A percentile compares a stretch with the other conserved stretches of the same genome.
These are phyloP conservation scores for Saitozyma sp. DNA, from an alignment of 768 basidiomycete species.

Conservation along the genomic window DNA sequence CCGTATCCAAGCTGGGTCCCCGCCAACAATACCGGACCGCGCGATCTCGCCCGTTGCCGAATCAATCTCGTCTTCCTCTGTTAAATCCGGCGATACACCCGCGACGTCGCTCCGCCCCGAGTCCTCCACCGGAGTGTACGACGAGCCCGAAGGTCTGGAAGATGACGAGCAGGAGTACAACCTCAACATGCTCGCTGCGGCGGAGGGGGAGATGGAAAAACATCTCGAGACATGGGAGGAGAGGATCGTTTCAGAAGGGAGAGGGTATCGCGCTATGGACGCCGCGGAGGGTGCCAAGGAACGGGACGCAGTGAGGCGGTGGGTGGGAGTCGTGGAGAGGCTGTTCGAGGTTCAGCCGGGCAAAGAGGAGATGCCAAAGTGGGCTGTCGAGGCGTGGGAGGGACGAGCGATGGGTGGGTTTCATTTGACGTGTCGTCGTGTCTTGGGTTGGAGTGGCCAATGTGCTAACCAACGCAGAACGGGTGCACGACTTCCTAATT, in stretches of 20 bases:
- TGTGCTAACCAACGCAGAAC: slow-evolving; percentile 20
- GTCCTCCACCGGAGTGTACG: not conserved
- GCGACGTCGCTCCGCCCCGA: not conserved
- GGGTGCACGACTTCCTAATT: slow-evolving; percentile 35
- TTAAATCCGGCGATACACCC: slow-evolving; percentile 3
- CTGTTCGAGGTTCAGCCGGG: slow-evolving; percentile 13
- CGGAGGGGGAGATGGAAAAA: slow-evolving; percentile 13
- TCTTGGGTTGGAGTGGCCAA: not conserved
- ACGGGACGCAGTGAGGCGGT: slow-evolving; percentile 22
- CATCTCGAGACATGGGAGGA: slow-evolving; percentile 36
- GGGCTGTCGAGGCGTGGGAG: slow-evolving; percentile 28
- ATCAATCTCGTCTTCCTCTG: slow-evolving; percentile 1
- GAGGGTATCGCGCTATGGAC: slow-evolving; percentile 20
- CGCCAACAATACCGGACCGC: not conserved
- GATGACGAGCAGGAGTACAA: slow-evolving; percentile 57
- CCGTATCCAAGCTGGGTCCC: slow-evolving; percentile 51
- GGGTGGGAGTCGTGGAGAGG: slow-evolving; percentile 30
- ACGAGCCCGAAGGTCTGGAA: slow-evolving; percentile 34
- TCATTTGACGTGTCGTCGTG: not conserved
- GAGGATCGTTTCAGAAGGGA: slow-evolving; percentile 31
- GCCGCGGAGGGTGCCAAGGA: slow-evolving; percentile 18
- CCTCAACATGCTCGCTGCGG: slow-evolving; percentile 56
- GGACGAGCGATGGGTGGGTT: slow-evolving; percentile 18
- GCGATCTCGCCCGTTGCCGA: not conserved
- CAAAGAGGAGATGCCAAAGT: slow-evolving; percentile 14